Base-by-base conservation (phyloP, 169 alveolate species). In the Eimeria acervulina region DNA sequence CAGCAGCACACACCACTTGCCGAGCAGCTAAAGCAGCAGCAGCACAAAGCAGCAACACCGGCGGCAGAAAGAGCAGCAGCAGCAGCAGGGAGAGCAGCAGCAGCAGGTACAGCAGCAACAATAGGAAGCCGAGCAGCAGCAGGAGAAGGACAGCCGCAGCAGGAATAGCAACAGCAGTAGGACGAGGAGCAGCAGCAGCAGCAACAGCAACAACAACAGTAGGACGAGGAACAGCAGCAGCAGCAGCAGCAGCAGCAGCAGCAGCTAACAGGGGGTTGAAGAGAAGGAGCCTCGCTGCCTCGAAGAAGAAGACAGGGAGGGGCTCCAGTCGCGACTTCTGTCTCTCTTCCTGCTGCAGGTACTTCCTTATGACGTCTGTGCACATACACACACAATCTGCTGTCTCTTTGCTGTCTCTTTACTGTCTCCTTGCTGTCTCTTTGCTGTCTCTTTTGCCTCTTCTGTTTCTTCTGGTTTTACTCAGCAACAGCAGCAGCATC, bases 271-370 rank as follows among this genome's bases (percentile, higher is more conserved):
- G 81, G 21, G 95, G 95, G 63, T 90, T 90, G 80, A 90, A 90
- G 19, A 90, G 90, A 26, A 90, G 31, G 33, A 90, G 76, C 38
- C 40, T 70, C n/a, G 95, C 89, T 28, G 83, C 28, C 74, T 90
- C 95, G 80, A 90, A 90, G 95, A 90, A 90, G 76, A 70, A 72
- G 42, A 42, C 81, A 26, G 95, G 95, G n/a, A 90, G 90, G 13
- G 78, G 85, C 0, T 59, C 66, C 8, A 90, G 90, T 19, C 63
- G 80, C n/a, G 55, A 40, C 80, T 90, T 90, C 36, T 42, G 83
- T 61, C 40, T 74, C 42, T 90, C 95, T 52, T 90, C 95, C 44
- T 36, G 23, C 19, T 76, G 8, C 19, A 90, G 44, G 4, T 55
- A 47, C 2, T 51, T 38, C 52, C 72, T 90, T 44, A 90, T 63